Conservation (phyloP, 169 alveolate species). For the Plasmodium gaboni region DNA sequence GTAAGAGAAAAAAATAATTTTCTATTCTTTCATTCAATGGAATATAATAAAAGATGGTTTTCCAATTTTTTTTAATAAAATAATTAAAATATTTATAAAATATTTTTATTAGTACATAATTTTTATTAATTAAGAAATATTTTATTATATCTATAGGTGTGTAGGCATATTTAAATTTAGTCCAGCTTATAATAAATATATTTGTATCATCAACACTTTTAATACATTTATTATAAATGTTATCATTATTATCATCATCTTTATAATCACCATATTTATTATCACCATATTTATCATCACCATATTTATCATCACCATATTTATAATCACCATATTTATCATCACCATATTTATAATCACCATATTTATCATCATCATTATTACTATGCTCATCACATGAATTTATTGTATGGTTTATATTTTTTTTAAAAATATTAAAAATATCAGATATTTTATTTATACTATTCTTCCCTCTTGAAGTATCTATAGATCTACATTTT, state of each 20-base stretch:
- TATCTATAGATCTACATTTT: no score
- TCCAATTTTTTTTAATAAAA: constrained; percentile 57
- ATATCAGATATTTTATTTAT: constrained; percentile 40
- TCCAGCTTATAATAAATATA: constrained; percentile 48
- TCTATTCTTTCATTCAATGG: constrained; percentile 48
- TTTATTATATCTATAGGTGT: constrained; percentile 65
- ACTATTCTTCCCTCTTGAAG: not conserved
- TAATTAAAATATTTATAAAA: constrained; percentile 61
- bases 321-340: not conserved
- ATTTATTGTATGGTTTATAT: constrained; percentile 19
- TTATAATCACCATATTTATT: not conserved
- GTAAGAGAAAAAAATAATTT: constrained; percentile 35
- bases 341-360: not conserved
- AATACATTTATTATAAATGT: not conserved
- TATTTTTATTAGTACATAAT: constrained; percentile 51
- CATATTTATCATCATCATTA: not conserved
- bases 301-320: not conserved
- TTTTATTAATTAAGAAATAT: constrained; percentile 56
- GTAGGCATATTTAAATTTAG: constrained; percentile 66
- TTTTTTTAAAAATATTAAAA: constrained; percentile 48
- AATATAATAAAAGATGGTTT: constrained; percentile 39
- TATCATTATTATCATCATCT: no score
- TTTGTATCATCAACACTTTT: not conserved
- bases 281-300: no score
- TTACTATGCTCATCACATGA: not conserved